Base-by-base conservation (phyloP, 352 stramenopile genomes). In the Lagenidium sp. region DNA sequence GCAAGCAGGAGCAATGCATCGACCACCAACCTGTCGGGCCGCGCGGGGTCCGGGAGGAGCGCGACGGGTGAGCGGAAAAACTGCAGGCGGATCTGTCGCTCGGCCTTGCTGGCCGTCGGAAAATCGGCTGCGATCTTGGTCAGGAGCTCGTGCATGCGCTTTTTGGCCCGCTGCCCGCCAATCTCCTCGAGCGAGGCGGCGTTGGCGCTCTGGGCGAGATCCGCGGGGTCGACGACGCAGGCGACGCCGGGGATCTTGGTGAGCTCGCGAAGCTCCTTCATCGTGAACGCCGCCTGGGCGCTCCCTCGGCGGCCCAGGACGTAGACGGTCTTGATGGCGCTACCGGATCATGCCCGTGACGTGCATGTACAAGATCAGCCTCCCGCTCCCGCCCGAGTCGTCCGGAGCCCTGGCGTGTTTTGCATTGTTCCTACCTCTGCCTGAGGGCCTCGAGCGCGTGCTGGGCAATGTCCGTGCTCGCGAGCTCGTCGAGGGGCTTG, bases 201-300 rank as follows among this genome's bases (percentile, higher is more conserved):
- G 3, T 75, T 98, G 43, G 81, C 61, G 25, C 94, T 92, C 29
- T 70, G 35, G n/a, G 87, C 63, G 30, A 98, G 39, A 49, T 98
- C 92, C 10, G 86, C 67, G 6, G 78, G 60, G 45, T 94, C 57
- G 16, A 98, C 82, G 8, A 95, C 55, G 52, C 90, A 97, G 12
- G 70, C 53, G 1, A 87, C 82, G 24, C 68, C 57, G 23, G 84
- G 47, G 25, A 96, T 53, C 39, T 87, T 89, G 16, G 81, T 95
- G 49, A 97, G 53, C 48, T 97, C 90, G 19, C 90, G 74, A 20
- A 97, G 56, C 53, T 98, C 94, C 50, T 99, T 99, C 58, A 98
- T 98, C 23, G 95, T 99, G 63, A 99, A 99, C 16, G 96, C 89
- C 16, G 85, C 92, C 69, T 99, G 96, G 6, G 94, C 77, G 50